Evolutionary conservation across 2,329 filamentous ascomycete genomes (phyloP), one percentile per base, ranked within the genome.

Genomic region (Ampelomyces quisqualis): DNA sequence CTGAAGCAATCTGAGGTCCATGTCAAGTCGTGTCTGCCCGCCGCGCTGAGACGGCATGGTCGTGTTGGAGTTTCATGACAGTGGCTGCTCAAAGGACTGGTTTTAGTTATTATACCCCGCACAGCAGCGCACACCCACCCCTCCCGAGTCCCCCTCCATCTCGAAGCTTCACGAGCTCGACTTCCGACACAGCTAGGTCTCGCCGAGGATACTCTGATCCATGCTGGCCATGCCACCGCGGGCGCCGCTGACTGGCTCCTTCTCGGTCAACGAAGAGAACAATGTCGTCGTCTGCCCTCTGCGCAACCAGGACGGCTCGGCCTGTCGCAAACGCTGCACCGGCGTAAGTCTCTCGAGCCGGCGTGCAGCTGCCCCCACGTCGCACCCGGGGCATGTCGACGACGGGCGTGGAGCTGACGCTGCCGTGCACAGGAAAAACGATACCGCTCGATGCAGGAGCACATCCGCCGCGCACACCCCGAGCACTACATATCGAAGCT

Each of bases 381-480:
- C 56, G 58, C 47, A 37, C 36, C 46, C 32, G 30, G 30, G 30
- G n/a, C 38, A 28, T 13, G 31, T 19, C 13, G 13, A 18, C 11
- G 13, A 24, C 30, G 31, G 30, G 21, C 8, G 9, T 40, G 19
- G 23, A 40, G 38, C 38, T 40, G 17, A 40, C 38, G 14, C 10
- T 8, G 13, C 3, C 2, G 15, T 23, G n/a, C 19, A 53, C 72
- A 94, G 89, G 89, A 94, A 76, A 95, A 95, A 73, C 82, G 88
- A 57, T 98, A 90, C 75, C 90, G 93, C 70, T 97, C 91, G 51
- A 97, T 98, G 89, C 93, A 97, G 73, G 93, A 98, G 79, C 93
- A 98, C 67, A 97, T 98, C 64, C 88, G 93, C 62, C 85, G 93
- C 70, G 91, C 93, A 56, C 93, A 98, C 69, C 91, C 91, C 47